Base-by-base conservation (phyloP, 768 basidiomycete species). In the Suillus americanus region DNA sequence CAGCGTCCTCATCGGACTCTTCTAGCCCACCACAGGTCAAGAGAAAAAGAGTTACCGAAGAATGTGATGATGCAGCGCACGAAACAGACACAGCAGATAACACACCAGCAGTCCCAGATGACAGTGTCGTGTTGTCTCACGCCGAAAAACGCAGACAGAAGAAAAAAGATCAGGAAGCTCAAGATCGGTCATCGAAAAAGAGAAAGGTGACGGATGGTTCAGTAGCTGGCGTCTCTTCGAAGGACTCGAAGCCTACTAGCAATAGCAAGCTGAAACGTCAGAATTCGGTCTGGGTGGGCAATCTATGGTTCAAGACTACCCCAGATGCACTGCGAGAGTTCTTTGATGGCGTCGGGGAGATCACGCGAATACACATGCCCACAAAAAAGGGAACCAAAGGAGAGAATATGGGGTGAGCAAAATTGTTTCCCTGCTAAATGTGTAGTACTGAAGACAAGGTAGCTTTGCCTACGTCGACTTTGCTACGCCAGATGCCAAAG, bases 381-480 rank as follows among this genome's bases (percentile, higher is more conserved):
- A 89, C 84, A 71, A 94, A 92, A 74, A 79, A 80, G 9, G 85
- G 84, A 7, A 72, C 80, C 60, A 82, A 83, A 67, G 80, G 80
- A 67, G 89, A 92, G 75, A 95, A 94, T 76, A 83, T 89, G 72
- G 94, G 94, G 94, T 93, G 62, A 69, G 88, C 80, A 25, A 68
- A 73, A 69, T 68, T 61, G 53, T 66, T 38, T 28, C 13, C 14
- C 5, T 14, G 45, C 20, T 7, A 33, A 55, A 38, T 25, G 33
- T 30, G 16, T 57, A 28, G 45, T 37, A 43, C 46, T 37, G 54
- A 33, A n/a, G 45, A 43, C 16, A 30, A 41, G 60, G 18, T 64
- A 98, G 97, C 45, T 99, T 95, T 75, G 97, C 97, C 43, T 98
- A 98, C 79, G 91, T 99, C 64, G 97, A 99, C 78, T 97, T 99